Conservation (phyloP, 805 yeast genomes). For the Wickerhamomyces subpelliculosus region DNA sequence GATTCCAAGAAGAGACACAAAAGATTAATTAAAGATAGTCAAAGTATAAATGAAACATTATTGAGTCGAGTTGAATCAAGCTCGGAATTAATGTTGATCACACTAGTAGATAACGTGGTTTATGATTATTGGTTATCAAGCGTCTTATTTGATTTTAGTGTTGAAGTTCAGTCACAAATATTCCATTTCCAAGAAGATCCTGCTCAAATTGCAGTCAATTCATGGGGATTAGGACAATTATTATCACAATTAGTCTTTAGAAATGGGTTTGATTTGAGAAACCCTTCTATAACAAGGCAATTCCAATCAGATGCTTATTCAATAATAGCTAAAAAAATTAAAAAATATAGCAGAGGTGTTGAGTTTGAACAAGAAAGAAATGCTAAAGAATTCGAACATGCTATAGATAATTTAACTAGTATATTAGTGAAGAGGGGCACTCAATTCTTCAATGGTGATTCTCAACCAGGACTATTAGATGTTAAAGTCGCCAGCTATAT, state of each 20-base stretch:
- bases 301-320: conserved; percentile 3
- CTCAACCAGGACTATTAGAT: conserved; percentile 21
- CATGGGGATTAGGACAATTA: conserved; percentile 6
- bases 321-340: conserved; percentile 3
- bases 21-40: conserved; percentile 30
- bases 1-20: conserved; percentile 19
- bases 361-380: conserved; percentile 13
- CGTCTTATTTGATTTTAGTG: conserved; percentile 19
- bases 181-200: conserved; percentile 11
- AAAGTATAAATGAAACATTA: conserved; percentile 30
- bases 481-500: conserved; percentile 26
- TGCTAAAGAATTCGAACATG: conserved; percentile 15
- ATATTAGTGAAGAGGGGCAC: conserved; percentile 13
- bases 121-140: conserved; percentile 44
- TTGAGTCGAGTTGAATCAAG: conserved; percentile 24
- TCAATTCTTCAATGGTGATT: conserved; percentile 8
- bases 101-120: conserved; percentile 38
- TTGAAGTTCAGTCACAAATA: conserved; percentile 15
- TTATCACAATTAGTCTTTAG: conserved; percentile 22
- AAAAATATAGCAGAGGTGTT: conserved; percentile 6
- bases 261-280: conserved; percentile 30
- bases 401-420: conserved; percentile 19
- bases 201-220: conserved; percentile 4
- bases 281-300: conserved; percentile 23
- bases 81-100: conserved; percentile 29